Percentiles rank a stretch among this genome's conserved stretches.
Evolutionary conservation across 1,284 basidiomycete species (phyloP).

Genomic region (Boletus sp.): DNA sequence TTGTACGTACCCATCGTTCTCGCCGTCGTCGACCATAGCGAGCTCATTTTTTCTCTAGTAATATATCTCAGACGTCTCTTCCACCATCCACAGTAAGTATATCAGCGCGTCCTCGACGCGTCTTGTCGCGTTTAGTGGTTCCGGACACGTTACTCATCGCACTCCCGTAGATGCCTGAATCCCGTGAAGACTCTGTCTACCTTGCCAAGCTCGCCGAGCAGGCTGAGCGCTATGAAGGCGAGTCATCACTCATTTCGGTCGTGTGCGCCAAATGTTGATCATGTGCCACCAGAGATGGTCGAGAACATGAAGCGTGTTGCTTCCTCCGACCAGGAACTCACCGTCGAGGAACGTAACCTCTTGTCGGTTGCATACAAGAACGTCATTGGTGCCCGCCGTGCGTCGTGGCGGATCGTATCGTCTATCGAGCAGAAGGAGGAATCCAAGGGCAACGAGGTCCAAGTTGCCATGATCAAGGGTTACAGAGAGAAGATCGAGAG

Average conservation of each 20-base stretch:
- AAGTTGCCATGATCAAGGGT: constrained; percentile 98
- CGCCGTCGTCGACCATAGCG: constrained; percentile 30
- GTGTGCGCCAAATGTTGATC: constrained; percentile 12
- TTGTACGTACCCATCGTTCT: constrained; percentile 33
- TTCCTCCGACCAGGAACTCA: constrained; percentile 96
- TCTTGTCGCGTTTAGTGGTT: constrained; percentile 20
- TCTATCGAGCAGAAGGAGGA: constrained; percentile 99
- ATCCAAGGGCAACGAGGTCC: constrained; percentile 97
- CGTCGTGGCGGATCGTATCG: constrained; percentile 98
- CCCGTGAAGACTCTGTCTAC: constrained; percentile 97
- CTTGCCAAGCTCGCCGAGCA: constrained; percentile 99
- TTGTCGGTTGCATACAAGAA: constrained; percentile 99
- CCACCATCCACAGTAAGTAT: constrained; percentile 36
- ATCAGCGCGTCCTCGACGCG: constrained; percentile 34
- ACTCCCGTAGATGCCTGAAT: constrained; percentile 68
- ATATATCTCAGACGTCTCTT: constrained; percentile 14
- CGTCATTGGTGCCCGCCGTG: constrained; percentile 98
- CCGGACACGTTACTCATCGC: constrained; percentile 24
- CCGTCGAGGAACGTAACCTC: constrained; percentile 99
- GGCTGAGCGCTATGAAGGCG: constrained; percentile 97
- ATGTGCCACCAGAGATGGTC: constrained; percentile 80
- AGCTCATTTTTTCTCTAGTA: constrained; percentile 31
- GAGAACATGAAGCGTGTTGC: constrained; percentile 99
- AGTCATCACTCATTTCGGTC: constrained; percentile 29
- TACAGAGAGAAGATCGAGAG: constrained; percentile 99